Conservation (phyloP, 169 alveolate genomes). For the Plasmodium reichenowi region DNA sequence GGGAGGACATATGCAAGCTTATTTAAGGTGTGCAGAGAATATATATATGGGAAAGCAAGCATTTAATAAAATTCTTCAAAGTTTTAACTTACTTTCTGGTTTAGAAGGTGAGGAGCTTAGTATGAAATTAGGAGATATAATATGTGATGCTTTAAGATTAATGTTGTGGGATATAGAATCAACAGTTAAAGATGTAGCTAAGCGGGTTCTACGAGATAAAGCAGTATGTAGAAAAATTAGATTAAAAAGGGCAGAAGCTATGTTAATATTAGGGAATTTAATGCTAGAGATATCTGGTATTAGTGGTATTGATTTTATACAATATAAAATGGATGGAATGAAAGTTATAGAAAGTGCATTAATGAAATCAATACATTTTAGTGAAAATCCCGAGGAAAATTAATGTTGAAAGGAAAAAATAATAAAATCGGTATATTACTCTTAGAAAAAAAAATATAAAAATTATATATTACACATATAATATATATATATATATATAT, state of each 20-base stretch:
- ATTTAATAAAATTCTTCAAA: too few species aligned
- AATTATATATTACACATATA: too few species aligned
- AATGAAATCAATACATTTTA: slow-evolving; percentile 62
- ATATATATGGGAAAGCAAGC: too few species aligned
- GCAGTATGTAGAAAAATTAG: slow-evolving; percentile 68
- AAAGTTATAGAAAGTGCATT: slow-evolving; percentile 70
- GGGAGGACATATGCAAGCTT: slow-evolving; percentile 78
- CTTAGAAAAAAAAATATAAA: too few species aligned
- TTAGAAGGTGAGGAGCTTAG: slow-evolving; percentile 46
- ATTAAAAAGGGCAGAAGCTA: slow-evolving; percentile 78
- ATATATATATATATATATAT: too few species aligned
- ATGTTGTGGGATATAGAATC: slow-evolving; percentile 83
- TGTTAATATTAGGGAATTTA: slow-evolving; percentile 74
- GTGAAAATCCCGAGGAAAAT: slow-evolving; percentile 9
- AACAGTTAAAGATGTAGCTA: slow-evolving; percentile 81
- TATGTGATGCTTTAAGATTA: slow-evolving; percentile 68
- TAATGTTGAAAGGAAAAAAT: neutral
- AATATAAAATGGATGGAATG: slow-evolving; percentile 43
- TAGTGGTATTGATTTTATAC: slow-evolving; percentile 20
- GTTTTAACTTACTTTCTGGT: neutral
- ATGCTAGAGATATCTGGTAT: slow-evolving; percentile 78
- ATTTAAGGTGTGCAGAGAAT: slow-evolving; percentile 57
- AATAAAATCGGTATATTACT: neutral
- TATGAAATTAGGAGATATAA: slow-evolving; percentile 24
- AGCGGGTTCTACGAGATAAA: slow-evolving; percentile 81